phyloP scores from a whole-genome alignment of 78 protist genomes.

The Anaeramoeba flamelloides region DNA sequence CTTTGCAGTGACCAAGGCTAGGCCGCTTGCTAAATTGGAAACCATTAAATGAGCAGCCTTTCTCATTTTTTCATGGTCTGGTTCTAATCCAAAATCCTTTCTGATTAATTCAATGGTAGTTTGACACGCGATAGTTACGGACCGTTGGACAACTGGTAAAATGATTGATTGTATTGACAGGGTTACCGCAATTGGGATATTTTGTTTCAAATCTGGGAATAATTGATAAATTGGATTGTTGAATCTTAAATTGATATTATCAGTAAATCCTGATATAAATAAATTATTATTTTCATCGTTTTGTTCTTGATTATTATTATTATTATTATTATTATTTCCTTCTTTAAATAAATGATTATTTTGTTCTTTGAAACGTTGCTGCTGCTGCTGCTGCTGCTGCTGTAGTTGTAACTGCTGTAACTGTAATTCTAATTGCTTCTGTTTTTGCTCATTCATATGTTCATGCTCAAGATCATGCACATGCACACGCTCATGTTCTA shows the following conservation, averaged over 20 bases:
- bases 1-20: constrained; percentile 76
- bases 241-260: background rate
- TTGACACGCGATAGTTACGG: constrained; percentile 59
- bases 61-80: constrained; percentile 58
- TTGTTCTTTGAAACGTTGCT: background rate
- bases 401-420: constrained; percentile 14
- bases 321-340: background rate
- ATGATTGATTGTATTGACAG: background rate
- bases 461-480: no score
- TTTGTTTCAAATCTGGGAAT: no score
- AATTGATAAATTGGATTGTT: background rate
- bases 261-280: background rate
- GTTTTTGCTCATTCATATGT: no score
- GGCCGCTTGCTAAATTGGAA: constrained; percentile 56
- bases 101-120: constrained; percentile 63
- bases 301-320: background rate
- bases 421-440: constrained; percentile 22
- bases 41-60: constrained; percentile 73
- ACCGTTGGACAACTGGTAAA: constrained; percentile 70
- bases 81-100: constrained; percentile 86
- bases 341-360: background rate
- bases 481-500: no score
- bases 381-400: constrained; percentile 20
- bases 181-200: no score
- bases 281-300: background rate